Evolutionary conservation across 148 eudicot species (phyloP).

Genomic region (Simmondsia chinensis): DNA sequence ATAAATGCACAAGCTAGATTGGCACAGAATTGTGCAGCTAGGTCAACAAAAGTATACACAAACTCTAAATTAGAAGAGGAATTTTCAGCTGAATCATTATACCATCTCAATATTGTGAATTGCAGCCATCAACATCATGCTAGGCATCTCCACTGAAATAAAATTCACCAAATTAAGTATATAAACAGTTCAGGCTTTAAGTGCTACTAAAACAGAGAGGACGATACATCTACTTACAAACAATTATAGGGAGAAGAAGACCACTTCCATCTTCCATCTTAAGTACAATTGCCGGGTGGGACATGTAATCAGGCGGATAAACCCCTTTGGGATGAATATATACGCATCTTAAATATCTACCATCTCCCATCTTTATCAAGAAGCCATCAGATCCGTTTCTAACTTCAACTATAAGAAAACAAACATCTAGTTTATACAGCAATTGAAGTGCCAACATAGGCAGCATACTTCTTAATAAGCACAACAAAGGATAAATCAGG

Average conservation of each 20-base stretch:
- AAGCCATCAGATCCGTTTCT: conserved; percentile 80
- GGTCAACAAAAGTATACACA: neutral
- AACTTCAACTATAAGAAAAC: conserved; percentile 96
- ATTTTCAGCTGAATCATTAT: conserved; percentile 4
- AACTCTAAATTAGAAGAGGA: neutral
- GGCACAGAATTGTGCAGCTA: neutral
- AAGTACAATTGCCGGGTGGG: conserved; percentile 92
- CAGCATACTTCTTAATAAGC: too few relatives aligned
- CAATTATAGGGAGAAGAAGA: conserved; percentile 84
- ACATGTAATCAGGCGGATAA: conserved; percentile 76
- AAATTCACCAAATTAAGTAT: conserved; percentile 1
- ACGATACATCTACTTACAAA: conserved; percentile 39
- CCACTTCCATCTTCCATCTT: conserved; percentile 94
- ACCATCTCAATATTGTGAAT: conserved; percentile 77
- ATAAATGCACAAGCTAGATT: neutral
- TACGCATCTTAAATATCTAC: conserved; percentile 73
- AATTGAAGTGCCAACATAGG: too few relatives aligned
- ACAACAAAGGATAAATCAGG: too few relatives aligned
- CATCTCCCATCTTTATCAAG: conserved; percentile 82
- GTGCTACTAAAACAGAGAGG: neutral
- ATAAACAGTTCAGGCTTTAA: too few relatives aligned
- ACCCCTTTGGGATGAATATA: conserved; percentile 71
- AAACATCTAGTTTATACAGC: too few relatives aligned
- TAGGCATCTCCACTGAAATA: conserved; percentile 85
- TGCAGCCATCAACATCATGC: conserved; percentile 80